Base-by-base conservation (phyloP, 768 basidiomycete genomes). In the Macrolepiota fuliginosa region DNA sequence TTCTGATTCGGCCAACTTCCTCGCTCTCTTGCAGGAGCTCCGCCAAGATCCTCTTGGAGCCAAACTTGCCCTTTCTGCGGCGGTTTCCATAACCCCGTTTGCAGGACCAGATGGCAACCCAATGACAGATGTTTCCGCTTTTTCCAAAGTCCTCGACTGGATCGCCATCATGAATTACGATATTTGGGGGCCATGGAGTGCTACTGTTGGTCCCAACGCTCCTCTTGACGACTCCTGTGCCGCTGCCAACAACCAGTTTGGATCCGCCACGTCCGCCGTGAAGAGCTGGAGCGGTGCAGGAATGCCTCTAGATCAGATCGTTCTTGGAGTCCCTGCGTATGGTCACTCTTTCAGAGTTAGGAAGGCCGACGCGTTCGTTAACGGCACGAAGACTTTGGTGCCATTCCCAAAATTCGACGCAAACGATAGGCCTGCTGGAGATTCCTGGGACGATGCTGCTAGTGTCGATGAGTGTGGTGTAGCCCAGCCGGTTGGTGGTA, bases 201-300 rank as follows among this genome's bases (percentile, higher is more conserved):
- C 77, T 66, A 71, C 85, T 58, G 79, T 87, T 49, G 96, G 95
- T 1, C 90, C 96, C 11, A 96, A 96, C 72, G 87, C 95, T 3
- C 94, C 96, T 7, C 82, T 97, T n/a, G 77, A 88, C 47, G 88
- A 96, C 72, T 79, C 82, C 1, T 98, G 96, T 69, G 84, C 86
- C 0, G 67, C 84, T 36, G 71, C 83, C 9, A 69, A 73, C 7
- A 78, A 84, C 59, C 88, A 88, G 61, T 76, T 78, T 25, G 93
- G 92, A 4, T 96, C 92, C 59, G 94, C 91, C 11, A 77, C 81
- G 4, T 85, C 86, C 25, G 90, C 91, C 4, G 82, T 97, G 39
- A 69, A 77, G 5, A 77, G 80, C 12, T 97, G 95, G 95, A 82
- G 78, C 1, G 71, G 70, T 0, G 93, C 94, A 25, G 91, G 91